These are phyloP conservation scores for Colletotrichum gloeosporioides DNA, from an alignment of 2,329 filamentous ascomycete species.

Conservation along the genomic window DNA sequence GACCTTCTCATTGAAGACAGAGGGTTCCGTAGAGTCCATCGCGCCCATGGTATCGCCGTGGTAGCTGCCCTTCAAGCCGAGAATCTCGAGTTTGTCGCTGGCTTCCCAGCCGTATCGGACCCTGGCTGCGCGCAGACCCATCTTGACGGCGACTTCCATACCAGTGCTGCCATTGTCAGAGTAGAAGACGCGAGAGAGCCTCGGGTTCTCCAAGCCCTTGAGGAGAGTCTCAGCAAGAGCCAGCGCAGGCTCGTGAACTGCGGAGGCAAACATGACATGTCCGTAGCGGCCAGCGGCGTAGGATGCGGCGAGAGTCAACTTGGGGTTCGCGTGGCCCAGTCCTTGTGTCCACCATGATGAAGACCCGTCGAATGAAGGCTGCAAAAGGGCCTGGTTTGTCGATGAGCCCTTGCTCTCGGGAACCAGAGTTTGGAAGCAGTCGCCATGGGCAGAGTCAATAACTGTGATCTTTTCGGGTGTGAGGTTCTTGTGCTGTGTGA, in stretches of 20 bases:
- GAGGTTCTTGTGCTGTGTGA: constrained; percentile 78
- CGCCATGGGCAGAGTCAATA: constrained; percentile 82
- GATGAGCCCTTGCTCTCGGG: not conserved
- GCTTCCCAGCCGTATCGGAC: constrained; percentile 70
- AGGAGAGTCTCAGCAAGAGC: constrained; percentile 71
- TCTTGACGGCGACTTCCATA: constrained; percentile 84
- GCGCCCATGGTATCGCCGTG: constrained; percentile 89
- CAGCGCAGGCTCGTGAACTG: constrained; percentile 80
- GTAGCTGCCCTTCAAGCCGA: constrained; percentile 82
- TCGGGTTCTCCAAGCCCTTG: constrained; percentile 62
- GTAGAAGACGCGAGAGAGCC: constrained; percentile 77
- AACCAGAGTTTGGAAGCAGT: constrained; percentile 71
- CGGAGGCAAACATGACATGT: constrained; percentile 86
- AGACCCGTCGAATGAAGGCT: constrained; percentile 79
- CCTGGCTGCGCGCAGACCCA: constrained; percentile 75
- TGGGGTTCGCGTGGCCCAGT: constrained; percentile 78
- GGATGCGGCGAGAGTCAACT: constrained; percentile 75
- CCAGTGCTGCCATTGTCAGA: constrained; percentile 86
- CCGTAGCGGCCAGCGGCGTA: constrained; percentile 85
- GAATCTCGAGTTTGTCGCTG: constrained; percentile 64
- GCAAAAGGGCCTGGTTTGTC: constrained; percentile 45
- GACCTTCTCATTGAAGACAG: constrained; percentile 79
- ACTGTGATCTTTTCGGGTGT: constrained; percentile 67
- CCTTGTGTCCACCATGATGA: constrained; percentile 94
- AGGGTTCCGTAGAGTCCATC: constrained; percentile 85